Evolutionary conservation across 805 yeast species (phyloP).

Genomic region (Danielia reshetovae): DNA sequence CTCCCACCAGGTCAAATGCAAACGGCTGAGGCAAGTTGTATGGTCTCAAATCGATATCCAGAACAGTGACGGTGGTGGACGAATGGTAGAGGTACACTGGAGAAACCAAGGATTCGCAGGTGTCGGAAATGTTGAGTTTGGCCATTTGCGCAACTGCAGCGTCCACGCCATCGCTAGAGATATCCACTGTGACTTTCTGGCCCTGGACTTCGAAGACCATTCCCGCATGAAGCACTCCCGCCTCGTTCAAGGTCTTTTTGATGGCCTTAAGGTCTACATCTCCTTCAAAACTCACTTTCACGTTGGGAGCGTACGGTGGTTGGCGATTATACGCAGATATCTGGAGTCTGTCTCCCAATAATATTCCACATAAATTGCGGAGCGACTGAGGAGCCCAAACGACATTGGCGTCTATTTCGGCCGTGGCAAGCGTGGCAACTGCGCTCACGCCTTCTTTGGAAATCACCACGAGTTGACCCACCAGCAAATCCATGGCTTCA

Average conservation of each 20-base stretch:
- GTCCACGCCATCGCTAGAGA: constrained; percentile 17
- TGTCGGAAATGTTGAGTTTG: constrained; percentile 7
- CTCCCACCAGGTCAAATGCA: constrained; percentile 67
- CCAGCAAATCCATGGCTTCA: constrained; percentile 42
- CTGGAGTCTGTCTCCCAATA: constrained; percentile 46
- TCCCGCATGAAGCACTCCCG: constrained; percentile 62
- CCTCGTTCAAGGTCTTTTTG: constrained; percentile 44
- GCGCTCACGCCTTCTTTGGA: constrained; percentile 46
- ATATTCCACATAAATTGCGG: constrained; percentile 34
- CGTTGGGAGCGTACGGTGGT: constrained; percentile 33
- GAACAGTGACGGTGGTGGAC: constrained; percentile 16
- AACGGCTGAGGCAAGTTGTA: constrained; percentile 42
- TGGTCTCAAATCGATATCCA: constrained; percentile 13
- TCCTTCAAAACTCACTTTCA: constrained; percentile 3
- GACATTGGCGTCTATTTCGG: constrained; percentile 30
- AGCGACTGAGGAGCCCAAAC: constrained; percentile 22
- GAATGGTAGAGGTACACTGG: constrained; percentile 45
- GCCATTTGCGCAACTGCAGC: constrained; percentile 11
- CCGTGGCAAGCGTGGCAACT: constrained; percentile 43
- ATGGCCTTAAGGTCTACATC: constrained; percentile 19
- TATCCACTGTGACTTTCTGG: constrained; percentile 20
- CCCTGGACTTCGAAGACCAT: constrained; percentile 24
- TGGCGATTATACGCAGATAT: constrained; percentile 45
- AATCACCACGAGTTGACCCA: constrained; percentile 45
- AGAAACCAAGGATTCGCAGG: constrained; percentile 31